phyloP scores from a whole-genome alignment of 2,329 filamentous ascomycete species.

The Trichoderma sp. region DNA sequence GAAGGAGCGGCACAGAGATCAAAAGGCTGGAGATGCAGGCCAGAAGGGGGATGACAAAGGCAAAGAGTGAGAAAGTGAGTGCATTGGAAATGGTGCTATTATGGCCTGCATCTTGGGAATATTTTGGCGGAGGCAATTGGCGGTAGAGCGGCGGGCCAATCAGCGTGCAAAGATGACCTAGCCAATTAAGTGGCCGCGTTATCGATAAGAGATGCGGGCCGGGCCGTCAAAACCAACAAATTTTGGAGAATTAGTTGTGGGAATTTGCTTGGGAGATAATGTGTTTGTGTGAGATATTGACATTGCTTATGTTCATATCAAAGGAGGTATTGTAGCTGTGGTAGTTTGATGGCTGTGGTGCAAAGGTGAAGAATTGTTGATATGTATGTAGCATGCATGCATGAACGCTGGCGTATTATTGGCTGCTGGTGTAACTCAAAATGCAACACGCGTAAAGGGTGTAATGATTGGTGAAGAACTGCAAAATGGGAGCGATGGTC shows the following conservation, averaged over 20 bases:
- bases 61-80: neutral
- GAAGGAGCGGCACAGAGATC: neutral
- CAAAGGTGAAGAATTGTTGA: neutral
- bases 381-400: neutral
- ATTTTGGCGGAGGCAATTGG: constrained; percentile 18
- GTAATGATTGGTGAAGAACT: too few species aligned
- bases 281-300: neutral
- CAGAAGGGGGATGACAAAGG: neutral
- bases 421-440: neutral
- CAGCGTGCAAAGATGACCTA: constrained; percentile 10
- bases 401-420: neutral
- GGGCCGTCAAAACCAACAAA: neutral
- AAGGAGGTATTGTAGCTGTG: too few species aligned
- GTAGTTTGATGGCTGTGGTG: neutral
- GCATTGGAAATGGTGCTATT: constrained; percentile 1
- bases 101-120: neutral
- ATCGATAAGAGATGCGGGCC: constrained; percentile 16
- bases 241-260: neutral
- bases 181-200: constrained; percentile 1
- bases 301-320: too few species aligned
- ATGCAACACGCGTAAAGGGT: neutral
- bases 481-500: too few species aligned
- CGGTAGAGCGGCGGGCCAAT: constrained; percentile 13
- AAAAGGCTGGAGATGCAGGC: neutral
- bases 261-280: neutral